Evolutionary conservation across 768 basidiomycete genomes (phyloP).

Genomic region (Boletus huronensis): DNA sequence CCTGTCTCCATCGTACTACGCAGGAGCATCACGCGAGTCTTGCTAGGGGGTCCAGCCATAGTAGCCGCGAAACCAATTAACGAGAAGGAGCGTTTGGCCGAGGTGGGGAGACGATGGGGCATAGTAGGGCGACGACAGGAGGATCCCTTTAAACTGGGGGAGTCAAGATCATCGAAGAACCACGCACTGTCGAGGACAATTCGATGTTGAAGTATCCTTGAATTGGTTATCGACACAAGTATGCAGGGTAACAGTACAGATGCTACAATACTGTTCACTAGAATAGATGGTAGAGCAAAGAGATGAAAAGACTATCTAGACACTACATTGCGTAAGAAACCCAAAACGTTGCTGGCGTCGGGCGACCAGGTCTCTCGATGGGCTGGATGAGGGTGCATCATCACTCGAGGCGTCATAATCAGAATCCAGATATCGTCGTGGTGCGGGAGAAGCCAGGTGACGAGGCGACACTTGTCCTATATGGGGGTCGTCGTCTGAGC

Average conservation of each 20-base stretch:
- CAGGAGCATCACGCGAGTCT: not conserved
- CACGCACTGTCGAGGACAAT: not conserved
- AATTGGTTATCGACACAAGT: slow-evolving; percentile 20
- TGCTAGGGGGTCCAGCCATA: not conserved
- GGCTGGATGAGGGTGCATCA: slow-evolving; percentile 46
- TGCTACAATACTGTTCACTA: slow-evolving; percentile 14
- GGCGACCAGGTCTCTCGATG: slow-evolving; percentile 42
- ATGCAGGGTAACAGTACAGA: slow-evolving; percentile 26
- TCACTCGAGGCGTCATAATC: slow-evolving; percentile 45
- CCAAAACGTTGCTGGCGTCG: slow-evolving; percentile 38
- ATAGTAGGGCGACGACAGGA: not conserved
- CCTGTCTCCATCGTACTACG: not conserved
- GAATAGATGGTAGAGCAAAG: slow-evolving; percentile 16
- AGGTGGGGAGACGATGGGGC: not conserved
- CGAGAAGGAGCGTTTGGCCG: too few relatives aligned
- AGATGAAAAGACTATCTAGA: slow-evolving; percentile 12
- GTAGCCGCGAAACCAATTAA: not conserved
- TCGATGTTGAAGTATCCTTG: too few relatives aligned
- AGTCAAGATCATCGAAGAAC: not conserved
- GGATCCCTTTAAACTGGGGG: not conserved
- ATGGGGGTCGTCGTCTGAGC: slow-evolving; percentile 63
- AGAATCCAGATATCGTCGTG: slow-evolving; percentile 37
- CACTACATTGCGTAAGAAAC: not conserved
- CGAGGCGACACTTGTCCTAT: slow-evolving; percentile 68
- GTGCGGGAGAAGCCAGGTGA: slow-evolving; percentile 59